Percentiles rank a stretch among this genome's conserved stretches.
Evolutionary conservation across 2,329 filamentous ascomycete genomes (phyloP).

Genomic region (Paecilomyces variotii): DNA sequence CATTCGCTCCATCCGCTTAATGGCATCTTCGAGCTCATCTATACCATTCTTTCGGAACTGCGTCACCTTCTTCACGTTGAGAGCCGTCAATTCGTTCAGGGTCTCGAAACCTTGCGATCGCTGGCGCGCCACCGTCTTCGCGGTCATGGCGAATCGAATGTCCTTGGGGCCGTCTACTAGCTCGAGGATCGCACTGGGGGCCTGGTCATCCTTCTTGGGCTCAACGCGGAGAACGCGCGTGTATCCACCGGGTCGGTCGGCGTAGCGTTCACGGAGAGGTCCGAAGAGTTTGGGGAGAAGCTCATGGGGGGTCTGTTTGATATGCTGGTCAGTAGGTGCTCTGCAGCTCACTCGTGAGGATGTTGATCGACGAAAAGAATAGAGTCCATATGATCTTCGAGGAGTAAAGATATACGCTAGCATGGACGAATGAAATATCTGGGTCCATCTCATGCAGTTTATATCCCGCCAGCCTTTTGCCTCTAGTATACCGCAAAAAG

Average conservation of each 20-base stretch:
- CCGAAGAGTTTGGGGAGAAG: constrained; percentile 79
- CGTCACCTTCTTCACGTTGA: constrained; percentile 79
- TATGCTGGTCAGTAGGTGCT: not conserved
- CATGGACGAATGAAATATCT: not conserved
- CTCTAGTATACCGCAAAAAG: not conserved
- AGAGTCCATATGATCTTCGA: not conserved
- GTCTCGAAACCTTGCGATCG: constrained; percentile 45
- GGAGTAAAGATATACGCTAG: not conserved
- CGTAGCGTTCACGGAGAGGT: constrained; percentile 71
- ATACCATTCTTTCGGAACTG: constrained; percentile 61
- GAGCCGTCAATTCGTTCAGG: constrained; percentile 62
- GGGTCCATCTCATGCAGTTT: not conserved
- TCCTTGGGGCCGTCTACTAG: constrained; percentile 91
- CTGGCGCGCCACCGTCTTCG: constrained; percentile 65
- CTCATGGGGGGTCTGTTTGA: constrained; percentile 29
- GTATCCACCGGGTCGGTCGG: constrained; percentile 75
- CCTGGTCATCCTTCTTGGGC: constrained; percentile 80
- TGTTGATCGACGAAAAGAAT: not conserved
- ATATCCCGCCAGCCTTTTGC: not conserved
- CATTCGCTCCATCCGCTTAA: constrained; percentile 54
- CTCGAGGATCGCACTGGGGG: constrained; percentile 81
- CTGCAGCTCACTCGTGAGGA: not conserved
- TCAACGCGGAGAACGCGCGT: constrained; percentile 91
- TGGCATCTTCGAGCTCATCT: constrained; percentile 56
- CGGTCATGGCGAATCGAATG: constrained; percentile 90